Evolutionary conservation across 352 stramenopile genomes (phyloP).

Genomic region (Pythium folliculosum): DNA sequence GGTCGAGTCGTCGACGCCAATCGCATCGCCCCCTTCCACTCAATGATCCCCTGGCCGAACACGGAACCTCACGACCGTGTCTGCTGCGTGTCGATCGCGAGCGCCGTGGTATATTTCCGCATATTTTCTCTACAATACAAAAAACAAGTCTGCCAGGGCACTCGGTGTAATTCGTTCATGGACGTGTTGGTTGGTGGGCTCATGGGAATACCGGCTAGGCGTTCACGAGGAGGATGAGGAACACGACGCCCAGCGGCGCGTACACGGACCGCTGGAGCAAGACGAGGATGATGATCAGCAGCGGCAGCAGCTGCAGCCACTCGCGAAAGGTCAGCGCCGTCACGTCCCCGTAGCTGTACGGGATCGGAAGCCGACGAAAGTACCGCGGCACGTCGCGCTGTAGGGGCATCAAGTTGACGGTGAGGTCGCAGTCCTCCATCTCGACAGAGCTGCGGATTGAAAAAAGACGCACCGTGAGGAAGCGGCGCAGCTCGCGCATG

Average conservation of each 20-base stretch:
- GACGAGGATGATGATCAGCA: conserved; percentile 23
- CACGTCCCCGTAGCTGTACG: conserved; percentile 11
- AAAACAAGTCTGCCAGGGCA: too few species aligned
- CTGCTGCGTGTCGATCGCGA: too few species aligned
- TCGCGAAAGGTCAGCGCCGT: conserved; percentile 23
- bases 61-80: too few species aligned
- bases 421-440: too few species aligned
- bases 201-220: too few species aligned
- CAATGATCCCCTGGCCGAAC: too few species aligned
- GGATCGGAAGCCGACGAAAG: conserved; percentile 22
- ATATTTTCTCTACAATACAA: too few species aligned
- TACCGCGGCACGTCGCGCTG: conserved; percentile 31
- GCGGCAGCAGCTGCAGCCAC: conserved; percentile 22
- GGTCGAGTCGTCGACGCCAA: conserved; percentile 1
- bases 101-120: too few species aligned
- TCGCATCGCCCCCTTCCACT: conserved; percentile 11
- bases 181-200: too few species aligned
- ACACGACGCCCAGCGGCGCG: conserved; percentile 18
- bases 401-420: too few species aligned
- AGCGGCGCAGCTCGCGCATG: conserved; percentile 28
- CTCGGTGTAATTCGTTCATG: too few species aligned
- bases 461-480: conserved; percentile 16
- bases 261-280: conserved; percentile 21
- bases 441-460: too few species aligned
- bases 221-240: conserved; percentile 27